Evolutionary conservation across 1,284 basidiomycete genomes (phyloP).

Genomic region (Wallemia hederae): DNA sequence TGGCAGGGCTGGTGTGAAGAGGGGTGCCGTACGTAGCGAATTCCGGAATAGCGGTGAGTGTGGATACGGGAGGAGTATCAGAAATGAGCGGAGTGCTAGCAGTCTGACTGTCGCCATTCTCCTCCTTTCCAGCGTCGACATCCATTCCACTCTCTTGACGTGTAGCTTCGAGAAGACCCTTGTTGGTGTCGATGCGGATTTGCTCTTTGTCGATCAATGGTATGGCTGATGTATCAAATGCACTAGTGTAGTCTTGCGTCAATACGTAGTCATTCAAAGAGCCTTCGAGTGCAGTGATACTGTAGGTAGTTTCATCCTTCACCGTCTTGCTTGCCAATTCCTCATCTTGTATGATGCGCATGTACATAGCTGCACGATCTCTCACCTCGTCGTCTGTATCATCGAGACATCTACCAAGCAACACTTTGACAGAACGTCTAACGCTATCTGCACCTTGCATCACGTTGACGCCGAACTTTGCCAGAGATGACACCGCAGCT

Average conservation of each 20-base stretch:
- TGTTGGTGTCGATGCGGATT: constrained; percentile 47
- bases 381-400: constrained; percentile 98
- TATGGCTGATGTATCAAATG: background rate
- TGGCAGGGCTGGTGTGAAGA: constrained; percentile 50
- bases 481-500: constrained; percentile 75
- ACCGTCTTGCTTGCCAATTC: constrained; percentile 57
- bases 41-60: constrained; percentile 52
- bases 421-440: constrained; percentile 57
- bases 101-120: too few relatives aligned
- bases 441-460: constrained; percentile 34
- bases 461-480: constrained; percentile 83
- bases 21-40: constrained; percentile 60
- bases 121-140: background rate
- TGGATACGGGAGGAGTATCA: too few relatives aligned
- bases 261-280: background rate
- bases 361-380: constrained; percentile 83
- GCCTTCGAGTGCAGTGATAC: background rate
- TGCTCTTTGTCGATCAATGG: constrained; percentile 24
- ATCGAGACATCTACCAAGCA: constrained; percentile 65
- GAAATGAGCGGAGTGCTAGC: too few relatives aligned
- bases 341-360: constrained; percentile 53
- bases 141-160: background rate
- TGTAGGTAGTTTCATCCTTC: constrained; percentile 26
- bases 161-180: background rate
- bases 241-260: too few relatives aligned